Percentiles rank a stretch among this genome's conserved stretches.
phyloP scores from a whole-genome alignment of 495 filamentous ascomycete genomes.

The Aspergillus conjunctus region DNA sequence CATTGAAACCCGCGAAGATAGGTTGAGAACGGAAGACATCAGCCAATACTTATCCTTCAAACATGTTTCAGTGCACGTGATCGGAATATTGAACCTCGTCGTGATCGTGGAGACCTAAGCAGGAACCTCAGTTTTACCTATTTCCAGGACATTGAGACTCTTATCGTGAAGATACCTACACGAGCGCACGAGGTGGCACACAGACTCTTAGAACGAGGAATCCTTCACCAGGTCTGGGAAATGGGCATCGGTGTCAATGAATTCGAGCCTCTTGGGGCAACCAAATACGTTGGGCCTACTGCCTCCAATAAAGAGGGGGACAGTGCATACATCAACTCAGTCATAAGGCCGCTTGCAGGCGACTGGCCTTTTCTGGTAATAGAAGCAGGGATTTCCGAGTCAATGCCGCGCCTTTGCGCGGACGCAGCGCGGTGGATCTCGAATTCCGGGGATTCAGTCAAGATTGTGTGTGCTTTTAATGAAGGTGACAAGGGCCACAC shows the following conservation, averaged over 20 bases:
- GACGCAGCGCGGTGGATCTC: conserved; percentile 12
- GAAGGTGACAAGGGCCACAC: background rate
- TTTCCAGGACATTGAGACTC: conserved; percentile 1
- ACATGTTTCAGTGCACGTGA: background rate
- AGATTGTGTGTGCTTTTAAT: background rate
- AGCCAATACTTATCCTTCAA: conserved; percentile 9
- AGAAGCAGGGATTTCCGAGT: conserved; percentile 13
- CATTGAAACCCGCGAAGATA: background rate
- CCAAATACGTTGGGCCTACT: background rate
- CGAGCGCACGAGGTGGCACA: conserved; percentile 4
- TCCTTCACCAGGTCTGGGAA: background rate
- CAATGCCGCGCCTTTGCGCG: background rate
- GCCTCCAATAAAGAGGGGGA: conserved; percentile 5
- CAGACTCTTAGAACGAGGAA: background rate
- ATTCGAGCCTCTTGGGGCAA: background rate
- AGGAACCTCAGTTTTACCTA: conserved; percentile 10
- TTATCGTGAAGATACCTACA: conserved; percentile 11
- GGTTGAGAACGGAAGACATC: background rate
- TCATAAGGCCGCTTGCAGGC: background rate
- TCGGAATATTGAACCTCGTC: no score
- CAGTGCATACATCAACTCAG: background rate
- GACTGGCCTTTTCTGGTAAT: conserved; percentile 7
- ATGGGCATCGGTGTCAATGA: background rate
- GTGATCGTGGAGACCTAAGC: no score
- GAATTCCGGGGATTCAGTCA: background rate